Evolutionary conservation across 306 rosid species (phyloP).

Genomic region (Lathyrus sativus): DNA sequence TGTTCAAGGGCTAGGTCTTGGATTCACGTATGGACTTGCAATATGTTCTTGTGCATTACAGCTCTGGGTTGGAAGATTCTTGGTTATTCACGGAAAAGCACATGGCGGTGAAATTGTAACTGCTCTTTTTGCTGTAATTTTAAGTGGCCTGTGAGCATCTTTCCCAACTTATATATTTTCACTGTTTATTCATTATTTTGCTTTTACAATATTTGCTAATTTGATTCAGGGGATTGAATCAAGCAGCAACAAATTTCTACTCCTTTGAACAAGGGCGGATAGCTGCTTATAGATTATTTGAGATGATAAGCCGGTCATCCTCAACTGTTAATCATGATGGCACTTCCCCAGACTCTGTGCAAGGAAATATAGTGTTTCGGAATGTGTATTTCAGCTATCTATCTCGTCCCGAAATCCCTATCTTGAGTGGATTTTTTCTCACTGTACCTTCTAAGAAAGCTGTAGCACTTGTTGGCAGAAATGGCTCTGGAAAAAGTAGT

Average conservation of each 20-base stretch:
- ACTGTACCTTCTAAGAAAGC: constrained; percentile 95
- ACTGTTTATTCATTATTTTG: constrained; percentile 6
- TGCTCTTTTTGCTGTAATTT: constrained; percentile 93
- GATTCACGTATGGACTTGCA: constrained; percentile 98
- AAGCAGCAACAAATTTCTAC: constrained; percentile 97
- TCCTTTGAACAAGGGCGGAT: constrained; percentile 97
- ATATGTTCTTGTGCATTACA: constrained; percentile 99
- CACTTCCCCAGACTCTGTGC: constrained; percentile 61
- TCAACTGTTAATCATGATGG: constrained; percentile 86
- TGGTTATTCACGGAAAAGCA: constrained; percentile 59
- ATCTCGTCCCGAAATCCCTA: constrained; percentile 98
- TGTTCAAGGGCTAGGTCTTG: constrained; percentile 99
- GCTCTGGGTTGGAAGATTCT: constrained; percentile 97
- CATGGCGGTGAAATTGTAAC: constrained; percentile 98
- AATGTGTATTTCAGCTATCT: constrained; percentile 97
- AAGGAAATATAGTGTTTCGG: constrained; percentile 92
- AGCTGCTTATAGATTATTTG: constrained; percentile 96
- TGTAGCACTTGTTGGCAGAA: constrained; percentile 97
- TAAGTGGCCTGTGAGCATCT: constrained; percentile 95
- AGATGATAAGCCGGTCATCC: constrained; percentile 97
- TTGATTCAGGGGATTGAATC: constrained; percentile 83
- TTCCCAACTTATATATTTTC: background rate
- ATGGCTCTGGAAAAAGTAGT: constrained; percentile 98
- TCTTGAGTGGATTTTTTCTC: constrained; percentile 93
- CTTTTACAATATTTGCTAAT: constrained; percentile 27